Base-by-base conservation (phyloP, 2,329 filamentous ascomycete species). In the Aspergillus luchuensis region DNA sequence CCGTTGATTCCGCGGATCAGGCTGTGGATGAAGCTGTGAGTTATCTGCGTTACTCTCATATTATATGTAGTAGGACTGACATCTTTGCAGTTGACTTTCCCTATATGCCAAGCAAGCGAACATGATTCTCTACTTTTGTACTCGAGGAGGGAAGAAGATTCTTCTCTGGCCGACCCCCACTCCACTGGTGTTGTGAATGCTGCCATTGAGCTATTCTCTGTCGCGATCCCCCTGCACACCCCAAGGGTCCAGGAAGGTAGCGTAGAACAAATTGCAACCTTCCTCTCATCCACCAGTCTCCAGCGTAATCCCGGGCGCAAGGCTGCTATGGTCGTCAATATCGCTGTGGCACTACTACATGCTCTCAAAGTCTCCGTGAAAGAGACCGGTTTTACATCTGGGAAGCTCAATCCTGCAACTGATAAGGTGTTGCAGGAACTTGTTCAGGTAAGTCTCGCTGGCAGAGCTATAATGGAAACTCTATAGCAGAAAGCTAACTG, bases 171-270 rank as follows among this genome's bases (percentile, higher is more conserved):
- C 15, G 90, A 95, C 65, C 92, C 94, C 8, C 89, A 95, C 5
- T 88, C 91, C 0, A 99, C 94, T 0, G 93, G 97, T 72, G 93
- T 97, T 25, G 91, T 98, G 62, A 97, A 99, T 72, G 88, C 94
- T 71, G 93, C 95, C 0, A 96, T 99, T 58, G 89, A 95, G 63
- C 81, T 98, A 0, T 99, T 99, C 73, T 92, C 93, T 2, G 91
- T 96, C 56, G 91, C 92, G 41, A 88, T 99, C 59, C 93, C 95
- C 2, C 81, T 97, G 8, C 96, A 96, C 49, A 90, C 91, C 0
- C 84, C 91, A 4, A 97, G 94, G 71, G 91, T 99, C 2, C 95
- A 99, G 71, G 95, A 99, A 75, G 97, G 94, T 71, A 91, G 96
- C 51, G 80, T 99, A 8, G 95, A 99, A 75, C 95, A 99, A 72